A percentile compares a stretch with the other conserved stretches of the same genome.
These are phyloP conservation scores for Extremus antarcticus DNA, from an alignment of 495 filamentous ascomycete species.

Conservation along the genomic window DNA sequence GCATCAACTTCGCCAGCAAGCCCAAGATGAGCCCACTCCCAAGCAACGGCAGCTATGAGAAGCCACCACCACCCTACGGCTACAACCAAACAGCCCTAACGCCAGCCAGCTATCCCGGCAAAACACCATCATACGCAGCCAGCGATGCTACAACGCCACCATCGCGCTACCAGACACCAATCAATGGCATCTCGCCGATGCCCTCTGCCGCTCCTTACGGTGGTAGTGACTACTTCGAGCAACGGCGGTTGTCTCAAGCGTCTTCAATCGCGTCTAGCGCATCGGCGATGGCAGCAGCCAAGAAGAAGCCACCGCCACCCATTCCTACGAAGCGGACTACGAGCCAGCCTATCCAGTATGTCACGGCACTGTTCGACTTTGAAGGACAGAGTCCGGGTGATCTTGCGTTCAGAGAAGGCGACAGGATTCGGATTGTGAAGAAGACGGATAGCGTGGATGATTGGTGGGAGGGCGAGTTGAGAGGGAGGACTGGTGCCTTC, in stretches of 20 bases:
- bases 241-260: conserved; percentile 3
- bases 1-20: conserved; percentile 8
- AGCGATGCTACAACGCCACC: conserved; percentile 4
- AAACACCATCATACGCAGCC: conserved; percentile 1
- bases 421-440: conserved; percentile 71
- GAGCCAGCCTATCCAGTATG: conserved; percentile 43
- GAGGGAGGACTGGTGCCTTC: conserved; percentile 65
- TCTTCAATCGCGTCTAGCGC: conserved; percentile 6
- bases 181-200: not conserved
- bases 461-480: conserved; percentile 89
- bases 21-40: conserved; percentile 1
- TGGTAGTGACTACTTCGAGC: conserved; percentile 2
- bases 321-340: conserved; percentile 53
- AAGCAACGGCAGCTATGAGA: not conserved
- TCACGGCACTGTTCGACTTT: conserved; percentile 75
- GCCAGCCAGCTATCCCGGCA: not conserved
- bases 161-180: conserved; percentile 12
- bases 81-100: not conserved
- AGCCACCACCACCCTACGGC: conserved; percentile 8
- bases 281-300: conserved; percentile 23
- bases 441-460: conserved; percentile 80
- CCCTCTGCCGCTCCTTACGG: not conserved
- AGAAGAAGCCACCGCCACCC: conserved; percentile 58
- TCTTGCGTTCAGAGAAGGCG: conserved; percentile 71
- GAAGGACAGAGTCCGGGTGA: conserved; percentile 61